A percentile compares a stretch with the other conserved stretches of the same genome.
Conservation (phyloP, 768 basidiomycete genomes). For the Wakefieldia striispora region DNA sequence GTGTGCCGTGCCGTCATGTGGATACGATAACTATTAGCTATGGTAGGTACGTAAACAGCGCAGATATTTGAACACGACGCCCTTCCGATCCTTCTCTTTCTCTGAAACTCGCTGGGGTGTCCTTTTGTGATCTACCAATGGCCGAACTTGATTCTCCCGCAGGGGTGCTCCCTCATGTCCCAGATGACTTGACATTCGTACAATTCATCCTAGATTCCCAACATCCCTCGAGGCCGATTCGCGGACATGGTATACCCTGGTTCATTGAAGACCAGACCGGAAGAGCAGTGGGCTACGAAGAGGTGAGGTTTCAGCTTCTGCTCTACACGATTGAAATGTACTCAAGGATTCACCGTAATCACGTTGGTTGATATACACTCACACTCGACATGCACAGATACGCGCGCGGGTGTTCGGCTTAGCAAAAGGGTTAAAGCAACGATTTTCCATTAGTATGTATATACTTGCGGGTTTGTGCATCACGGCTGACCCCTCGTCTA, state of each 20-base stretch:
- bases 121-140: conserved; percentile 9
- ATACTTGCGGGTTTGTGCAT: neutral
- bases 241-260: conserved; percentile 32
- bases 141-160: conserved; percentile 31
- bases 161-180: conserved; percentile 31
- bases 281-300: conserved; percentile 33
- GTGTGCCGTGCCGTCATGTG: too few species aligned
- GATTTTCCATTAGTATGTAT: conserved; percentile 34
- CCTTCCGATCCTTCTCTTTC: too few species aligned
- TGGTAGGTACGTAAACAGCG: too few species aligned
- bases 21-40: too few species aligned
- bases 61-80: too few species aligned
- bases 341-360: too few species aligned
- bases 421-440: conserved; percentile 36
- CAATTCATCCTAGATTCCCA: conserved; percentile 39
- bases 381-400: conserved; percentile 23
- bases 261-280: conserved; percentile 43
- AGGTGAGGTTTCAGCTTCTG: conserved; percentile 27
- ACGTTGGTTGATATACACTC: too few species aligned
- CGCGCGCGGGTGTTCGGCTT: conserved; percentile 36
- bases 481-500: conserved; percentile 11
- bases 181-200: conserved; percentile 37
- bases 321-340: too few species aligned
- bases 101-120: too few species aligned
- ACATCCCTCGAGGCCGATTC: conserved; percentile 30